Conservation (phyloP, 2,329 filamentous ascomycete species). For the Clonostachys rhizophaga region DNA sequence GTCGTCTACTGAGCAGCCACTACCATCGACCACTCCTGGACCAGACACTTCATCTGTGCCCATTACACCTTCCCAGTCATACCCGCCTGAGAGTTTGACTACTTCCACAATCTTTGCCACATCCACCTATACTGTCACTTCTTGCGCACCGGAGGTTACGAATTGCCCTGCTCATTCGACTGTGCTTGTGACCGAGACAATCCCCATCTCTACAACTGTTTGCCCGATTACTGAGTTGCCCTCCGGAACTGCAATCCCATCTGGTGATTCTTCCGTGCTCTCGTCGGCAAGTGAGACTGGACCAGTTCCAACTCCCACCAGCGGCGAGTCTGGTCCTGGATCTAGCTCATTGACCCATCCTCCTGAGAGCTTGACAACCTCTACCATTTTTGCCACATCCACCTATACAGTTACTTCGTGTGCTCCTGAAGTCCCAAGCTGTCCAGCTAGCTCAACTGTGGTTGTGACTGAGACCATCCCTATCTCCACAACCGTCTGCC, state of each 20-base stretch:
- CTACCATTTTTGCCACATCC: background rate
- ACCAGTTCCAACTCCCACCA: too few relatives aligned
- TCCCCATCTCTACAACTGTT: background rate
- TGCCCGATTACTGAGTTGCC: background rate
- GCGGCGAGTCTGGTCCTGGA: too few relatives aligned
- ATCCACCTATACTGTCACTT: background rate
- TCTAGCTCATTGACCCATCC: too few relatives aligned
- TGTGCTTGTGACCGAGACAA: slow-evolving; percentile 9
- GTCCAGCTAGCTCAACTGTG: background rate
- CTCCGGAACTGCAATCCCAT: too few relatives aligned
- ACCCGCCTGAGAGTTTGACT: background rate
- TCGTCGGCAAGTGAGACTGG: too few relatives aligned
- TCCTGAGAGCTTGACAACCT: background rate
- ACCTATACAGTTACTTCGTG: background rate
- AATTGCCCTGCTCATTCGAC: background rate
- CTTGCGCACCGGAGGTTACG: background rate
- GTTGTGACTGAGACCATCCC: slow-evolving; percentile 8
- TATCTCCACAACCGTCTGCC: background rate
- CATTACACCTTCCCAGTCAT: too few relatives aligned
- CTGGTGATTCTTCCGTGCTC: too few relatives aligned
- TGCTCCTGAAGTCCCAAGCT: background rate
- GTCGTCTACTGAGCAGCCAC: too few relatives aligned
- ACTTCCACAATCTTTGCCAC: background rate
- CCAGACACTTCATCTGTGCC: too few relatives aligned
- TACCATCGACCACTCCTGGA: too few relatives aligned